Conservation (phyloP, 139 green algal species). For the Chlamydomonas schloesseri region DNA sequence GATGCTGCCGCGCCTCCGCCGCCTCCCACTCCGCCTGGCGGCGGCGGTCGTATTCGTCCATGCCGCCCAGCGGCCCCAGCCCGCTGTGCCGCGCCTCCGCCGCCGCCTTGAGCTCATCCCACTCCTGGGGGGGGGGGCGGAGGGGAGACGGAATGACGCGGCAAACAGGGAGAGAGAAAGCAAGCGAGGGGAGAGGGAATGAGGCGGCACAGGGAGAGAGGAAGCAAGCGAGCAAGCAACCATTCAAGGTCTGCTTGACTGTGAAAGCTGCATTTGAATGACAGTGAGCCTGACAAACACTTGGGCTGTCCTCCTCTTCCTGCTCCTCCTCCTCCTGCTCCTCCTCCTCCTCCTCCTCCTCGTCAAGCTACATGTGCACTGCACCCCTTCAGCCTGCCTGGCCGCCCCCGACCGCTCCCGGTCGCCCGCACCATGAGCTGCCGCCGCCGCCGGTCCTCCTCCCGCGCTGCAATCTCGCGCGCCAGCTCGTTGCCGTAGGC, state of each 20-base stretch:
- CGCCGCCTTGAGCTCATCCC: constrained; percentile 3
- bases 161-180: too few relatives aligned
- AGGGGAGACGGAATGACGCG: too few relatives aligned
- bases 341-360: too few relatives aligned
- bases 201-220: too few relatives aligned
- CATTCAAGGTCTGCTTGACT: too few relatives aligned
- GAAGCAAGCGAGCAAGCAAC: too few relatives aligned
- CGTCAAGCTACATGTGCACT: neutral
- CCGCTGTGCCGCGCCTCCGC: neutral
- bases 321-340: neutral
- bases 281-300: too few relatives aligned
- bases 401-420: neutral
- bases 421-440: neutral
- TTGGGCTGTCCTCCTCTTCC: too few relatives aligned
- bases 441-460: constrained; percentile 16
- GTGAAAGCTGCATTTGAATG: too few relatives aligned
- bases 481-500: neutral
- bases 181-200: too few relatives aligned
- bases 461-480: neutral
- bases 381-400: neutral
- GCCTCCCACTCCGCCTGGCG: too few relatives aligned
- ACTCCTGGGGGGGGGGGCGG: constrained; percentile 6
- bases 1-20: neutral
- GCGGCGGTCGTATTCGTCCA: neutral
- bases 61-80: neutral